Evolutionary conservation across 352 stramenopile genomes (phyloP).

Genomic region (Phytophthora megakarya): DNA sequence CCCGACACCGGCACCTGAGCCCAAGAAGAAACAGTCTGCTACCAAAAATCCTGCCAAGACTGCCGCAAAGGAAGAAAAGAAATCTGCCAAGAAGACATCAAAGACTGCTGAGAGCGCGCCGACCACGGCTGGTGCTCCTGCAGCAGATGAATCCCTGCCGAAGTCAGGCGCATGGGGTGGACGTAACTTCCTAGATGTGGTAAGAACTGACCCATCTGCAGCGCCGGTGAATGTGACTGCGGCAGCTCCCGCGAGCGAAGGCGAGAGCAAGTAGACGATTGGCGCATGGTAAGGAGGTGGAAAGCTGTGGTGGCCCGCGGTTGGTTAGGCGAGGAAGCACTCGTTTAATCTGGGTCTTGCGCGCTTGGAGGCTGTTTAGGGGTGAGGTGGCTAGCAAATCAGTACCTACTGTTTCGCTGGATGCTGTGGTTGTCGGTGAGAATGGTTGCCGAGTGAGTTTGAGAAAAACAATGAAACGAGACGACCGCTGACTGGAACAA

Average conservation of each 20-base stretch:
- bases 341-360: conserved; percentile 22
- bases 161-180: conserved; percentile 80
- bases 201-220: conserved; percentile 72
- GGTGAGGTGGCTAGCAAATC: conserved; percentile 5
- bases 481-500: conserved; percentile 24
- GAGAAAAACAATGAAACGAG: conserved; percentile 44
- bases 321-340: conserved; percentile 32
- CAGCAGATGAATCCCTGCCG: conserved; percentile 51
- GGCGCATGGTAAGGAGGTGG: conserved; percentile 21
- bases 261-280: conserved; percentile 52
- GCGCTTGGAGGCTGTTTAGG: conserved; percentile 15
- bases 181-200: conserved; percentile 84
- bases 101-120: conserved; percentile 37
- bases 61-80: conserved; percentile 52
- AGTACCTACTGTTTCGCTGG: conserved; percentile 17
- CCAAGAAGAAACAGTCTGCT: conserved; percentile 59
- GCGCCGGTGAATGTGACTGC: conserved; percentile 41
- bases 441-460: conserved; percentile 35
- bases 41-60: conserved; percentile 39
- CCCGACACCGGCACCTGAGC: conserved; percentile 33
- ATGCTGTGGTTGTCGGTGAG: conserved; percentile 28
- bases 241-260: conserved; percentile 41
- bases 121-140: conserved; percentile 28
- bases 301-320: conserved; percentile 24
- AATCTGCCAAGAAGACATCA: conserved; percentile 45